Evolutionary conservation across 306 rosid genomes (phyloP).

Genomic region (Lathyrus sativus): DNA sequence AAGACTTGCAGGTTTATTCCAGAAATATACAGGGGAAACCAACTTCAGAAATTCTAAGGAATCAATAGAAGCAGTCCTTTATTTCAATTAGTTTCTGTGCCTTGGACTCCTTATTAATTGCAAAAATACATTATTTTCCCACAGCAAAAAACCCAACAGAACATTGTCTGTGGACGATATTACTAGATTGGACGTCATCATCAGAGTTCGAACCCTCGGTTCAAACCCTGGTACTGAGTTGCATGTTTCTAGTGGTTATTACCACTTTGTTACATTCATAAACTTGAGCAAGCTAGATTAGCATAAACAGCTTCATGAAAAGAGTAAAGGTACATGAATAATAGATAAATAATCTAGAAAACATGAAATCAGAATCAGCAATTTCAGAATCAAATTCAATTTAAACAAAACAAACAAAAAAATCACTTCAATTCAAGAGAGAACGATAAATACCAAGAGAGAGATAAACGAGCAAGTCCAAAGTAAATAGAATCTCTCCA

Average conservation of each 20-base stretch:
- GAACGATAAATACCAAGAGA: constrained; percentile 64
- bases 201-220: no score
- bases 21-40: constrained; percentile 6
- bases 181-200: no score
- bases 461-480: constrained; percentile 78
- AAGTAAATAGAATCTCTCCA: constrained; percentile 91
- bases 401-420: not conserved
- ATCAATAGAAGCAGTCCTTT: not conserved
- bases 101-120: not conserved
- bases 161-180: no score
- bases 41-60: not conserved
- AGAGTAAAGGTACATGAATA: not conserved
- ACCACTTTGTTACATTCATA: not conserved
- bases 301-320: not conserved
- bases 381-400: constrained; percentile 28
- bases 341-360: not conserved
- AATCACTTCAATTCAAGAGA: not conserved
- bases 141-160: not conserved
- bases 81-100: not conserved
- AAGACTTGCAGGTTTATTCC: not conserved
- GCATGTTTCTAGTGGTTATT: no score
- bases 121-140: not conserved
- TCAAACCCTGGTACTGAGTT: no score
- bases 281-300: not conserved
- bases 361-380: not conserved